Evolutionary conservation across 768 basidiomycete genomes (phyloP).

Genomic region (Serendipita vermifera): DNA sequence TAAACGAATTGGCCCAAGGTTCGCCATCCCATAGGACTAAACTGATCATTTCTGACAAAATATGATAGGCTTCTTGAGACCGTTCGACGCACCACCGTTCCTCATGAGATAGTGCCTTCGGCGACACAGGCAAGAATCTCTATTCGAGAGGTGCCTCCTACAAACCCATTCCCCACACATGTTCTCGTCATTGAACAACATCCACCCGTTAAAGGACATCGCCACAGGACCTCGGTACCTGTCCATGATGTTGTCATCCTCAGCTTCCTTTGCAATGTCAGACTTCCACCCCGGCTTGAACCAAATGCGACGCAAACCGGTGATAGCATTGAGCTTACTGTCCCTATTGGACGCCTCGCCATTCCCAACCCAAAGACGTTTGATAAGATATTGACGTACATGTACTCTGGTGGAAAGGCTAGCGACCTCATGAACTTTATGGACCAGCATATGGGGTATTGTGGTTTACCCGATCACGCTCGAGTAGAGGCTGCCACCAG

Average conservation of each 20-base stretch:
- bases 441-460: neutral
- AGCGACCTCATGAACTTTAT: neutral
- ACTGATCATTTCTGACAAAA: neutral
- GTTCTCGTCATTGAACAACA: slow-evolving; percentile 5
- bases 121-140: neutral
- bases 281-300: neutral
- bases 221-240: neutral
- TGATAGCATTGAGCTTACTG: neutral
- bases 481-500: neutral
- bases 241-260: slow-evolving; percentile 2
- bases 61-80: neutral
- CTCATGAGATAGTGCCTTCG: neutral
- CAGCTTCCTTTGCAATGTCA: neutral
- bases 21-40: neutral
- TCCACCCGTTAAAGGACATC: slow-evolving; percentile 3
- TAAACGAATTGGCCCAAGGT: neutral
- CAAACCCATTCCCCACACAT: slow-evolving; percentile 5
- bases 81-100: neutral
- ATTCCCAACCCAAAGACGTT: neutral
- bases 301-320: neutral
- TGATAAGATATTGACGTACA: neutral
- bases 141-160: neutral
- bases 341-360: neutral
- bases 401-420: neutral
- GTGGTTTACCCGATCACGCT: neutral